Evolutionary conservation across 2,329 filamentous ascomycete species (phyloP), one percentile per base, ranked within the genome.

Genomic region (Arachnopeziza araneosa): DNA sequence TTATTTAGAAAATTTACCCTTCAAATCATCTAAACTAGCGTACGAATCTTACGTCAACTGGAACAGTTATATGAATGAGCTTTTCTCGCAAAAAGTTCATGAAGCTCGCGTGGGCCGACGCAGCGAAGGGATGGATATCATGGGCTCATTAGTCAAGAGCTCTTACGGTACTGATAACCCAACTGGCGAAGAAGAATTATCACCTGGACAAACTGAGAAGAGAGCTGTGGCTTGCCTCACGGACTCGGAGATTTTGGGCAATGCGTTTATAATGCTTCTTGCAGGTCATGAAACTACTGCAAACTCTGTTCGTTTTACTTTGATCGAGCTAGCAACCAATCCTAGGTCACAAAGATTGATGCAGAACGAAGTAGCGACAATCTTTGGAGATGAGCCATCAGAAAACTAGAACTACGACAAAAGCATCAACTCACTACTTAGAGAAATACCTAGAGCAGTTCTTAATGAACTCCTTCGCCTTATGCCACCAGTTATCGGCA

Each of bases 241-340:
- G 5, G 82, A 86, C 63, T 79, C 80, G 4, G 88, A 92, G 58
- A 87, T 93, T 60, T 75, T 89, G 26, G 88, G 88, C 55, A 92
- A 92, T 69, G 84, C 88, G 22, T 88, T 87, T 63, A 77, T 87
- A 67, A 84, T 86, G 74, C 79, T 83, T 62, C 78, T 93, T 1
- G 90, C 90, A 0, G 90, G 90, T 14, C 89, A 95, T 73, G 90
- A 95, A 73, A 93, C 90, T 1, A 89, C 89, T 1, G 89, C 89
- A 54, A 91, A 90, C 72, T 82, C 83, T 3, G 78, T 92, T 49
- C 87, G 93, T 74, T 92, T 90, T 70, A 80, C 85, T 1, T 74
- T 92, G 3, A 71, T 91, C 44, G 80, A 85, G 66, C 80, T 93
- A 6, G 90, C 89, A 17, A 81, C 84, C 67, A 81, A 87, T 67